Evolutionary conservation across 768 basidiomycete species (phyloP), one percentile per base, ranked within the genome.

Genomic region (Lenzites betulinus): DNA sequence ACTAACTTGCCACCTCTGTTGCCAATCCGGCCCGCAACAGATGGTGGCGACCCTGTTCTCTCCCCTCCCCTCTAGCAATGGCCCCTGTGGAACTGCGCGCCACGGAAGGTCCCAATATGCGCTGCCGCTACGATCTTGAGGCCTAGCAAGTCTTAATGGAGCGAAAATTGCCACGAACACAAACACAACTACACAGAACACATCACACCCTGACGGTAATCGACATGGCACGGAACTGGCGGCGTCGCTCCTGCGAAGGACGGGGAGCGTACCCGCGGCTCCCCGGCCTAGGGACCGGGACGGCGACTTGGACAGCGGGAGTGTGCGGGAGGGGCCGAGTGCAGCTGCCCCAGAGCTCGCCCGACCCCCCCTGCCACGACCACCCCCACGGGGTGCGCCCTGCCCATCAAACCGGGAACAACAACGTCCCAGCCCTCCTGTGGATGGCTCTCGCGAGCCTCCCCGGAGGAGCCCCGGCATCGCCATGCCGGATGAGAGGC

Each of bases 101-200:
- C 16, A 8, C 16, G 13, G 11, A 42, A 25, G 15, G 20, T 5
- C 44, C 23, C 20, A 46, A 6, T 5, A 42, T 42, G n/a, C n/a
- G 30, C 4, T 11, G 30, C 6, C 30, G 30, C 38, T 39, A 39
- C 22, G 39, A 53, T 28, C 38, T 26, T 28, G 51, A 15, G 51
- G 51, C 51, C 51, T 53, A 53, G 51, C 51, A 41, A 53, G 51
- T 38, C 51, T 7, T 25, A 28, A 39, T 38, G 1, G 3, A 53
- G 51, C 51, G 22, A 28, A 3, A 13, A 15, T 33, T 33, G 30
- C 30, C 4, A 33, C 30, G 4, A 33, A 33, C 30, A 28, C 22
- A 22, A 26, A 23, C 7, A 44, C 43, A 44, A n/a, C 8, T n/a
- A 53, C 38, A 47, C 2, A 47, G 6, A 47, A 25, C 8, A 46